Percentiles rank a stretch among this genome's conserved stretches.
Evolutionary conservation across 1,284 basidiomycete species (phyloP).

Genomic region (Ceratobasidium sp.): DNA sequence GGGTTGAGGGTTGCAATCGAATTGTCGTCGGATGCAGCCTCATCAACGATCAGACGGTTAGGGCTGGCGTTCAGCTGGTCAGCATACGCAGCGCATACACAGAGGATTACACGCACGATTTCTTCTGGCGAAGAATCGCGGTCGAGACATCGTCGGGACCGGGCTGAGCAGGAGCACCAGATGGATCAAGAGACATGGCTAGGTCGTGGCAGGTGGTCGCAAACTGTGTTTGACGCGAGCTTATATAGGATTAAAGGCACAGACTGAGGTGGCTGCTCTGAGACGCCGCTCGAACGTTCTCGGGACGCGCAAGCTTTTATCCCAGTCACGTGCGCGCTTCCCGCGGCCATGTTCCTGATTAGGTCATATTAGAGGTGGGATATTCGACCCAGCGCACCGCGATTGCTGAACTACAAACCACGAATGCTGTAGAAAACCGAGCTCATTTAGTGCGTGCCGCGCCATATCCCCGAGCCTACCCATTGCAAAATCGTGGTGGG

Average conservation of each 20-base stretch:
- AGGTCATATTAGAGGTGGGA: background rate
- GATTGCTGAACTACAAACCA: too few species aligned
- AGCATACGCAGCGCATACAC: constrained; percentile 39
- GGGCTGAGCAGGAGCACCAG: constrained; percentile 79
- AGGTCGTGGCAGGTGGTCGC: background rate
- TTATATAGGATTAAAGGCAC: constrained; percentile 9
- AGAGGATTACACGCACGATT: constrained; percentile 78
- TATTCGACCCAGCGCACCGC: background rate
- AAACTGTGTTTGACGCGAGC: background rate
- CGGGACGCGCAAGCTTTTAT: constrained; percentile 44
- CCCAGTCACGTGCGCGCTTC: constrained; percentile 9
- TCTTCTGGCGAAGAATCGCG: constrained; percentile 94
- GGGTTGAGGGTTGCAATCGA: constrained; percentile 97
- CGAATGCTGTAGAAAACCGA: too few species aligned
- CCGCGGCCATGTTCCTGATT: constrained; percentile 18
- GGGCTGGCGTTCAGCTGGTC: constrained; percentile 68
- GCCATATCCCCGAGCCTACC: too few species aligned
- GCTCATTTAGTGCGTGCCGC: too few species aligned
- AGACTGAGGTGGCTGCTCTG: constrained; percentile 23
- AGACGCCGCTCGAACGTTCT: constrained; percentile 42
- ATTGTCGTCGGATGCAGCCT: constrained; percentile 92
- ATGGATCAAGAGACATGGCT: constrained; percentile 67
- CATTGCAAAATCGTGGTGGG: too few species aligned
- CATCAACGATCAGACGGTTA: constrained; percentile 95
- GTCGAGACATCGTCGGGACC: constrained; percentile 90